phyloP scores from a whole-genome alignment of 192 early-diverging fungal genomes.

The Podila epicladia region DNA sequence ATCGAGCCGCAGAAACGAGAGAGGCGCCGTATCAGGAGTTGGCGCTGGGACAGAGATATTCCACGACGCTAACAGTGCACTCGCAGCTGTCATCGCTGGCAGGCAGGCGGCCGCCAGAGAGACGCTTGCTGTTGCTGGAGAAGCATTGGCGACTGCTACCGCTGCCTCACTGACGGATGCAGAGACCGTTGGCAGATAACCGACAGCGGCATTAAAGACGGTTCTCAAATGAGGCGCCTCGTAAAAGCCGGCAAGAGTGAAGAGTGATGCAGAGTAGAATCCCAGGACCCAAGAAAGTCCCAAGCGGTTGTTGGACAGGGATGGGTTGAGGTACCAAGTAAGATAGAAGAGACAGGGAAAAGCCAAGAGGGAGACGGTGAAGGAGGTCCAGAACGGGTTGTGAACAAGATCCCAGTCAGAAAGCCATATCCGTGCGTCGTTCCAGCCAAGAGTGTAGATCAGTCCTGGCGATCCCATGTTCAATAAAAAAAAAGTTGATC shows the following conservation, averaged over 20 bases:
- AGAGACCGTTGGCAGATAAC: slow-evolving; percentile 13
- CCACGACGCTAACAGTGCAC: not conserved
- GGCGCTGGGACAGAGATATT: not conserved
- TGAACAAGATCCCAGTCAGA: slow-evolving; percentile 27
- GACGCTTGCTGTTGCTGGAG: not conserved
- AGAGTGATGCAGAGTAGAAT: slow-evolving; percentile 30
- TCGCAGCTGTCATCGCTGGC: not conserved
- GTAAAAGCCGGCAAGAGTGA: slow-evolving; percentile 32
- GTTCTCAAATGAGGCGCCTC: slow-evolving; percentile 37
- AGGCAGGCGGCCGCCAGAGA: slow-evolving; percentile 1
- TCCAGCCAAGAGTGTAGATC: slow-evolving; percentile 19
- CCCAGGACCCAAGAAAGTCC: slow-evolving; percentile 48
- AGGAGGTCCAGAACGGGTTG: slow-evolving; percentile 47
- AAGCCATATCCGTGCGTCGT: slow-evolving; percentile 26
- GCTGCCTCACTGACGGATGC: not conserved
- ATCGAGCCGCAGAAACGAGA: slow-evolving; percentile 33
- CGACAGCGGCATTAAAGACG: slow-evolving; percentile 33
- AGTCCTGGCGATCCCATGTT: slow-evolving; percentile 1
- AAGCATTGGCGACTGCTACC: not conserved
- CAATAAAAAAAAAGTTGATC: not conserved
- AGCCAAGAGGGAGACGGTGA: slow-evolving; percentile 14
- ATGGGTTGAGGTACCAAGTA: slow-evolving; percentile 45
- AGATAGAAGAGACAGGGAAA: slow-evolving; percentile 43
- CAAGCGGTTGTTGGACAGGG: slow-evolving; percentile 32
- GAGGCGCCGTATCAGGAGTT: not conserved